phyloP scores from a whole-genome alignment of 1,284 basidiomycete species.

The Abortiporus biennis region DNA sequence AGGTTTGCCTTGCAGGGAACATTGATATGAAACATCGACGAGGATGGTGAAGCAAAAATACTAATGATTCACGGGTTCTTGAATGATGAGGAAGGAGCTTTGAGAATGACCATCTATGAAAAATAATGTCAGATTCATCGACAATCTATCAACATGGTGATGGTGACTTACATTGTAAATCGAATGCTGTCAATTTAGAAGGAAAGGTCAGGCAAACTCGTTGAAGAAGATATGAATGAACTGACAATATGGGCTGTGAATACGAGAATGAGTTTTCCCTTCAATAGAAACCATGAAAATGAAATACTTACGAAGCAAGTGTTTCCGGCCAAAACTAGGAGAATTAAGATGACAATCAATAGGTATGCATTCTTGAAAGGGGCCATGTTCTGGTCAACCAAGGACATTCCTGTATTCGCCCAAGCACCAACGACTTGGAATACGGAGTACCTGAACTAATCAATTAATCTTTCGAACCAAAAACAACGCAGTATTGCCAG shows the following conservation, averaged over 20 bases:
- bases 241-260: slow-evolving; percentile 69
- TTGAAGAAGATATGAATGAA: slow-evolving; percentile 8
- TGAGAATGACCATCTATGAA: slow-evolving; percentile 64
- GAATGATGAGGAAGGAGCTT: slow-evolving; percentile 58
- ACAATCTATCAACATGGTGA: neutral
- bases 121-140: neutral
- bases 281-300: slow-evolving; percentile 2
- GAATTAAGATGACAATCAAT: slow-evolving; percentile 60
- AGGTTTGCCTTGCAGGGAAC: slow-evolving; percentile 94
- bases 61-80: slow-evolving; percentile 72
- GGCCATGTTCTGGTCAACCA: slow-evolving; percentile 88
- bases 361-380: slow-evolving; percentile 85
- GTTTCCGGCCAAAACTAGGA: slow-evolving; percentile 87
- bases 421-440: slow-evolving; percentile 90
- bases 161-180: slow-evolving; percentile 56
- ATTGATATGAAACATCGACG: slow-evolving; percentile 92
- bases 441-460: slow-evolving; percentile 66
- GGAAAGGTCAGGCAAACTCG: neutral
- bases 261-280: slow-evolving; percentile 7
- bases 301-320: slow-evolving; percentile 75
- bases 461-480: neutral
- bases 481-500: neutral
- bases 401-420: slow-evolving; percentile 85
- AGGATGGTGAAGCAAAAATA: slow-evolving; percentile 93
- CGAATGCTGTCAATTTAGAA: slow-evolving; percentile 40